Evolutionary conservation across 2,329 filamentous ascomycete species (phyloP), one percentile per base, ranked within the genome.

Genomic region (Leptographium wingfieldii): DNA sequence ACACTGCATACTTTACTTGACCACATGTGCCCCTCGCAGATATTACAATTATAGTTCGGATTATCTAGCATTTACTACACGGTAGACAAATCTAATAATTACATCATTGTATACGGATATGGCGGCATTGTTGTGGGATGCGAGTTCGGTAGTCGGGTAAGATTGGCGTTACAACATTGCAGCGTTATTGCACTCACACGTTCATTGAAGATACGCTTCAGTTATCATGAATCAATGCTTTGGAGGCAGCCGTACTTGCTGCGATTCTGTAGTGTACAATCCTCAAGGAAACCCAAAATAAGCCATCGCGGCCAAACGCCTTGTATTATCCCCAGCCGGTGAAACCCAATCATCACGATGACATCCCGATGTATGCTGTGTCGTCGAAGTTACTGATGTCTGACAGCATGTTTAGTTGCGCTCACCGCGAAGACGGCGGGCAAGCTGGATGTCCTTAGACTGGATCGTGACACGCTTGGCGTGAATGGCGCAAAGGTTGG

Each of bases 401-500:
- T 33, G n/a, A 54, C 40, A 46, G 27, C 14, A 16, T 62, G 63
- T 76, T 83, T 84, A 92, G 81, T 90, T 91, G 75, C 89, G 87
- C 81, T 94, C 92, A 67, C 94, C 94, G 71, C 94, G 90, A 72
- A 99, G 90, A 71, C 94, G 89, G 68, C 94, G 88, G 71, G 92
- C 92, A 57, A 97, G 85, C 79, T 97, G 92, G 73, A 97, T 96
- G 70, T 96, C 92, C 83, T 96, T 96, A 67, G 86, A 86, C 77
- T 92, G 92, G 77, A 97, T 97, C 72, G 92, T 97, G 72, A 97
- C 94, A 80, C 94, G 91, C 86, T 97, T 97, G 78, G 94, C 92
- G 79, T 97, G 94, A 76, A 97, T 96, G 72, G 94, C 92, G 79
- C 92, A 97, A 58, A 96, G 80, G 81, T 97, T 97, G 79, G 92